Base-by-base conservation (phyloP, 495 filamentous ascomycete genomes). In the Podospora tetraspora region DNA sequence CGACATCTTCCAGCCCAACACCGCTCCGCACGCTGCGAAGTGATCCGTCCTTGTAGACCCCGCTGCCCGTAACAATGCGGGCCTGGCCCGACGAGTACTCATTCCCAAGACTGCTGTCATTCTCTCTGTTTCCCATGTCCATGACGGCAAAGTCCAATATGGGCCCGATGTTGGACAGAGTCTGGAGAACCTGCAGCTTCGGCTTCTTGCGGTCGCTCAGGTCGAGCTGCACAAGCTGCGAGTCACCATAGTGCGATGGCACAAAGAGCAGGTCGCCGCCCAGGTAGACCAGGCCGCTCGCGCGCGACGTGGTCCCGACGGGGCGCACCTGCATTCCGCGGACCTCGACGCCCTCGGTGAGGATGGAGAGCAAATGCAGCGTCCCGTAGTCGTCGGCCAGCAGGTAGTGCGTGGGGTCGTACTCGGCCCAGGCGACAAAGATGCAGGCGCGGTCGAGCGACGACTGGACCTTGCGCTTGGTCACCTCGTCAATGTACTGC, bases 71-170 rank as follows among this genome's bases (percentile, higher is more conserved):
- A 10, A 99, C 92, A 66, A 99, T 90, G 30, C 96, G 86, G 64
- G 95, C 94, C 79, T 98, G 96, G 1, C 96, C 96, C 6, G 94
- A 96, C 0, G 93, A 97, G 69, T 79, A 97, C 74, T 96, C 93
- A 70, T 95, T 96, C 0, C 86, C 89, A 52, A 91, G 87, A 27
- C 87, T 79, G 37, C 75, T 88, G 68, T 94, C 92, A 59, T 87
- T 88, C 62, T 89, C 86, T 27, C 92, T 85, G 69, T 90, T 94
- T 0, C 94, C 93, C 82, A 97, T 89, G 74, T 98, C 94, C 91
- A 98, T 96, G 12, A 98, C 87, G 6, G 90, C 90, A 64, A 98
- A 97, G 73, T 99, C 95, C 16, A 97, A 77, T 58, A 98, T 91
- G 1, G 95, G 95, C 0, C 91, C 93, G 75, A 97, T 90, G 72